phyloP scores from a whole-genome alignment of 768 basidiomycete species.

The Ephemerocybe angulata region DNA sequence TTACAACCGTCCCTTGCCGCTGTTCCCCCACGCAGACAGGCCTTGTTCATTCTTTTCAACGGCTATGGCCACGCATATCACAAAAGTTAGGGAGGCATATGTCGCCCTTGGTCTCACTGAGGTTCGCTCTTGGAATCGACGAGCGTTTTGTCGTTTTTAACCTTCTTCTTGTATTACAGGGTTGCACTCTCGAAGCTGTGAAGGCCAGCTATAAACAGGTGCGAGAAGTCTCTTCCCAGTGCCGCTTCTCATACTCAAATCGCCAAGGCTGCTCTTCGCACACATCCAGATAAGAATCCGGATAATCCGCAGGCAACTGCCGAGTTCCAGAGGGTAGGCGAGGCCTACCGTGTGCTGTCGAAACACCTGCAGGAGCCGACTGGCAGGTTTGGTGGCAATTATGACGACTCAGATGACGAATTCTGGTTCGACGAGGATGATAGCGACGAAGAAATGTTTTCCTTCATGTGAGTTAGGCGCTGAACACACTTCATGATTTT shows the following conservation, averaged over 20 bases:
- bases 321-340: conserved; percentile 66
- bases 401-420: conserved; percentile 33
- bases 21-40: conserved; percentile 9
- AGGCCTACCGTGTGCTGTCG: conserved; percentile 61
- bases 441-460: conserved; percentile 28
- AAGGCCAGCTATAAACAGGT: conserved; percentile 71
- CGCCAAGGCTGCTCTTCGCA: conserved; percentile 55
- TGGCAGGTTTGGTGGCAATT: conserved; percentile 29
- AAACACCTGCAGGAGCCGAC: conserved; percentile 45
- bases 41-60: conserved; percentile 8
- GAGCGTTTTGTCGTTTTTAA: conserved; percentile 8
- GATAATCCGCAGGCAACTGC: conserved; percentile 61
- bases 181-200: conserved; percentile 57
- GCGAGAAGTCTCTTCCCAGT: conserved; percentile 10
- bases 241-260: conserved; percentile 1
- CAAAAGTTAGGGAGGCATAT: conserved; percentile 31
- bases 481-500: neutral
- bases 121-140: conserved; percentile 29
- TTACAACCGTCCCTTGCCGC: neutral
- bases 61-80: conserved; percentile 8
- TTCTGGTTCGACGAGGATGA: conserved; percentile 31
- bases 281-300: conserved; percentile 77
- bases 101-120: conserved; percentile 49
- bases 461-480: conserved; percentile 48
- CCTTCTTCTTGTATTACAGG: conserved; percentile 33